phyloP scores from a whole-genome alignment of 164 flowering plant species.

The Echeveria elegans region DNA sequence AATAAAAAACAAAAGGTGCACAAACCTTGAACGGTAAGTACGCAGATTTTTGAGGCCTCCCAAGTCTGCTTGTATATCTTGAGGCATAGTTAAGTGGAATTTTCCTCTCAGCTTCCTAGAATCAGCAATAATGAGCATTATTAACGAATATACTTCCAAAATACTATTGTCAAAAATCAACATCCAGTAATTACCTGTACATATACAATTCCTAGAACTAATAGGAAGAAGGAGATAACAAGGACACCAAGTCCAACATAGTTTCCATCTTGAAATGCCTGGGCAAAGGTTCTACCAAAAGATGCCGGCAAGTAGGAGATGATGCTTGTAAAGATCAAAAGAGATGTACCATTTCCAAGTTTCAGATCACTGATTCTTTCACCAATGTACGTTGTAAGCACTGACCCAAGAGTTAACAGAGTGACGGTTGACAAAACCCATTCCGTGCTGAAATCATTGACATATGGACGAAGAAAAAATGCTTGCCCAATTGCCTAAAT shows the following conservation, averaged over 20 bases:
- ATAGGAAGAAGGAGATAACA: constrained; percentile 57
- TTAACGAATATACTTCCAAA: no score
- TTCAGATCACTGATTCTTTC: constrained; percentile 87
- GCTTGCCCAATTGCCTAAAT: constrained; percentile 96
- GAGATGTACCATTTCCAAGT: constrained; percentile 98
- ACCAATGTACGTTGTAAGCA: constrained; percentile 82
- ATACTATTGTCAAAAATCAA: no score
- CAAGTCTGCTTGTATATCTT: constrained; percentile 61
- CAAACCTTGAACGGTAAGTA: constrained; percentile 92
- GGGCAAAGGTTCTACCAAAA: constrained; percentile 79
- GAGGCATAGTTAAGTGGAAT: constrained; percentile 96
- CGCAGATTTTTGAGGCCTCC: constrained; percentile 87
- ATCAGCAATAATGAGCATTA: constrained; percentile 18
- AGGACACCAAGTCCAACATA: constrained; percentile 66
- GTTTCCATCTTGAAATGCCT: constrained; percentile 91
- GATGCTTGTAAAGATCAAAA: constrained; percentile 90
- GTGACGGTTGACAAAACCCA: constrained; percentile 84
- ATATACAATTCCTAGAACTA: constrained; percentile 91
- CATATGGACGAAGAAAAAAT: constrained; percentile 87
- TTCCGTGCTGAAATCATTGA: constrained; percentile 78
- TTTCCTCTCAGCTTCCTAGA: constrained; percentile 99
- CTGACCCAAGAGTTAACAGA: constrained; percentile 83
- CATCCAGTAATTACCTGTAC: constrained; percentile 63
- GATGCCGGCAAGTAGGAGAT: constrained; percentile 97
- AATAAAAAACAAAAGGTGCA: background rate